A percentile compares a stretch with the other conserved stretches of the same genome.
Evolutionary conservation across 2,329 filamentous ascomycete species (phyloP).

Genomic region (Lachnellula cervina): DNA sequence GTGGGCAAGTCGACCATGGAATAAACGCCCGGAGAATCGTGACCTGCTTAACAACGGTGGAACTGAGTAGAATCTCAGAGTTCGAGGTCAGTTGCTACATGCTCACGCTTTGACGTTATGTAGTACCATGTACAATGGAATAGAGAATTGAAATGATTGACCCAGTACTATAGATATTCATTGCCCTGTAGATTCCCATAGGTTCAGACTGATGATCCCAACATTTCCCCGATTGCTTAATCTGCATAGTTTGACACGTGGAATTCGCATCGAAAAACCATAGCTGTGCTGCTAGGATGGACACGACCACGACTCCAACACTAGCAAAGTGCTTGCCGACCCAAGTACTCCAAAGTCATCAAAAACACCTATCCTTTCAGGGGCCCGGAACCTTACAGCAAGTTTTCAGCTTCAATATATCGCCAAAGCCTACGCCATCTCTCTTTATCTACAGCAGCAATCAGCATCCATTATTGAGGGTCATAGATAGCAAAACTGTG

Average conservation of each 20-base stretch:
- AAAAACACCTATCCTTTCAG: background rate
- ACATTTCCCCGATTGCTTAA: background rate
- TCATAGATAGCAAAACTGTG: too few species aligned
- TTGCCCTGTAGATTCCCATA: background rate
- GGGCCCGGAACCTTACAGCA: background rate
- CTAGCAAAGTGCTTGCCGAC: too few species aligned
- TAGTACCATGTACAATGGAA: background rate
- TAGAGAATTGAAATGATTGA: background rate
- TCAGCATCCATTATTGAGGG: background rate
- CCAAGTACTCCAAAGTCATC: too few species aligned
- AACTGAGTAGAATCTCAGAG: background rate
- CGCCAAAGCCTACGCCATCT: conserved; percentile 6
- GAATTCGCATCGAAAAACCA: background rate
- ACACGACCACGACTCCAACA: too few species aligned
- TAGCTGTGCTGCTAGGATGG: background rate
- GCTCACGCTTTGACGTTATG: background rate
- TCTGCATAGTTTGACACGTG: background rate
- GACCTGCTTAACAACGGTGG: too few species aligned
- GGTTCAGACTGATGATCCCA: background rate
- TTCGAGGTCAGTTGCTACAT: conserved; percentile 1
- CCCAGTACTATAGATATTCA: background rate
- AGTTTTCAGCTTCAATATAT: background rate
- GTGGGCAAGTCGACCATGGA: conserved; percentile 21
- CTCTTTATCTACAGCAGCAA: conserved; percentile 3
- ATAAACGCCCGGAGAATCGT: conserved; percentile 3